phyloP scores from a whole-genome alignment of 176 grass and related monocot genomes.

The Carex myosuroides region DNA sequence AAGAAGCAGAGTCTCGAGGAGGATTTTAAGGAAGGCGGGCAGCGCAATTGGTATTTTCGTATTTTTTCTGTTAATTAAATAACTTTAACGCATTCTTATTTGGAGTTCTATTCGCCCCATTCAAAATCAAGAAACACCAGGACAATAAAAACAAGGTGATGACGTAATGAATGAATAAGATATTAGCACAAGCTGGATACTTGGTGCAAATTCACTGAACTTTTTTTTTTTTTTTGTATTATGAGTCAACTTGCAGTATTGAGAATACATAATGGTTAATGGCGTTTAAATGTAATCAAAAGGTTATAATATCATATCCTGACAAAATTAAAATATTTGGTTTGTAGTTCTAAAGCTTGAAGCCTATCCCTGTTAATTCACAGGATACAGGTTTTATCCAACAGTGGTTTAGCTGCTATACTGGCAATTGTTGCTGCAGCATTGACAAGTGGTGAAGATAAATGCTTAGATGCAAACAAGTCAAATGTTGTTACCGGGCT shows the following conservation, averaged over 20 bases:
- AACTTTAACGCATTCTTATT: not conserved
- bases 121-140: not conserved
- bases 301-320: not conserved
- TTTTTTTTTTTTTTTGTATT: not conserved
- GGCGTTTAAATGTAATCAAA: not conserved
- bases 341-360: not conserved
- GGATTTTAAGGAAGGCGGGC: conserved; percentile 82
- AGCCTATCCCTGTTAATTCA: conserved; percentile 6
- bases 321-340: not conserved
- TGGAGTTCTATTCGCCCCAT: not conserved
- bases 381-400: conserved; percentile 87
- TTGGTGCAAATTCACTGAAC: not conserved
- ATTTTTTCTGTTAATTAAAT: not conserved
- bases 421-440: conserved; percentile 41
- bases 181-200: not conserved
- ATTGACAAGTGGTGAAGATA: conserved; percentile 63
- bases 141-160: not conserved
- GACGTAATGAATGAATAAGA: not conserved
- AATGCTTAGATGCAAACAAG: conserved; percentile 54
- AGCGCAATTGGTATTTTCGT: conserved; percentile 60
- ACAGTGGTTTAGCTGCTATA: conserved; percentile 54
- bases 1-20: conserved; percentile 61
- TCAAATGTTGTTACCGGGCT: conserved; percentile 60
- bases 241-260: not conserved
- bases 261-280: not conserved